Evolutionary conservation across 257 asterid genomes (phyloP).

Genomic region (Solanum piurae): DNA sequence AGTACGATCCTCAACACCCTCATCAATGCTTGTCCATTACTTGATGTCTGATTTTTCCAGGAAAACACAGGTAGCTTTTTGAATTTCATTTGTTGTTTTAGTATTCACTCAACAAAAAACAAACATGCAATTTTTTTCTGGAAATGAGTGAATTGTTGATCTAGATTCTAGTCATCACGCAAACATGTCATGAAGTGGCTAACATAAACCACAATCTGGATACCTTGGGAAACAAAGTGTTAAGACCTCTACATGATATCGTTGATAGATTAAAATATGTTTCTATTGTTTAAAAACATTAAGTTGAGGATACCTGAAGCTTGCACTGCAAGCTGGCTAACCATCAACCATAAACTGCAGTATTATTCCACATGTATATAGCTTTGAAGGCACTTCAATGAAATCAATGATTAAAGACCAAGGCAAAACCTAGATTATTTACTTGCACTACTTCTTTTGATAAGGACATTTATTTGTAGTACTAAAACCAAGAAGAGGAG

Average conservation of each 20-base stretch:
- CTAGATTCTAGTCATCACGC: not conserved
- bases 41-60: not conserved
- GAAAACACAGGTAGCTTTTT: not conserved
- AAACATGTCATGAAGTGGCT: not conserved
- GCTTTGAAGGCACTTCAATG: not conserved
- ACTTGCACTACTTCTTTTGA: not conserved
- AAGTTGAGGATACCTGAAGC: not conserved
- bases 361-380: not conserved
- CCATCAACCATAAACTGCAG: not conserved
- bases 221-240: not conserved
- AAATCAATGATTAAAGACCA: not conserved
- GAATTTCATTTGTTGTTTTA: not conserved
- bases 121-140: not conserved
- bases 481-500: not conserved
- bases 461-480: not conserved
- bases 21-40: not conserved
- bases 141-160: not conserved
- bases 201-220: not conserved
- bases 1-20: not conserved
- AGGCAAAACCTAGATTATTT: not conserved
- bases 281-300: not conserved
- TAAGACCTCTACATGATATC: not conserved
- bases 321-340: not conserved
- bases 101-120: not conserved
- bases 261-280: not conserved